phyloP scores from a whole-genome alignment of 2,329 filamentous ascomycete species.

The Ilyonectria destructans region DNA sequence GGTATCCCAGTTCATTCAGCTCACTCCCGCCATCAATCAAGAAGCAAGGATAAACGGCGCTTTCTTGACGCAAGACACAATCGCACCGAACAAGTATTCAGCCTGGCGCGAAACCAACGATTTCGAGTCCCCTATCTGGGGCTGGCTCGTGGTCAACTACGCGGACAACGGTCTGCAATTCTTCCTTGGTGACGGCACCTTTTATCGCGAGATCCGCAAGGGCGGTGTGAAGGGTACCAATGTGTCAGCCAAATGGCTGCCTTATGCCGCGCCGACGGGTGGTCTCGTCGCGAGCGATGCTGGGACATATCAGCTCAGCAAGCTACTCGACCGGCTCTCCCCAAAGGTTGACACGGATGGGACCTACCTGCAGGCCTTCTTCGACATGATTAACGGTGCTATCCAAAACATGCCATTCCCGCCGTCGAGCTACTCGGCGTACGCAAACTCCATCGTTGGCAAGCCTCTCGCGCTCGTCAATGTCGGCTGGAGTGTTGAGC shows the following conservation, averaged over 20 bases:
- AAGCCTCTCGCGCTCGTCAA: conserved; percentile 16
- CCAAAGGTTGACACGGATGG: background rate
- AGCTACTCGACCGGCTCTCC: background rate
- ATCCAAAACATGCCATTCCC: conserved; percentile 8
- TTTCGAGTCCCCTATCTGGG: conserved; percentile 4
- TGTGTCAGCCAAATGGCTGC: background rate
- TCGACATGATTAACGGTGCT: conserved; percentile 7
- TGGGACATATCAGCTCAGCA: background rate
- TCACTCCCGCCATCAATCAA: too few species aligned
- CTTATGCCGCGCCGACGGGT: background rate
- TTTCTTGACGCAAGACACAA: too few species aligned
- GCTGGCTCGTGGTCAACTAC: conserved; percentile 14
- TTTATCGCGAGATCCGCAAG: conserved; percentile 14
- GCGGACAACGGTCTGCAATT: conserved; percentile 9
- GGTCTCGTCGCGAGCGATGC: background rate
- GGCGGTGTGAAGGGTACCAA: background rate
- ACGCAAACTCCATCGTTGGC: conserved; percentile 2
- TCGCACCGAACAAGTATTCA: too few species aligned
- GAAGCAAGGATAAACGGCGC: too few species aligned
- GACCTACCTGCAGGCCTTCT: conserved; percentile 13
- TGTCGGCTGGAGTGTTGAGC: conserved; percentile 6
- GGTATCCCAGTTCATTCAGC: too few species aligned
- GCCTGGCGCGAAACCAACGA: too few species aligned
- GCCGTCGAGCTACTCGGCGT: background rate
- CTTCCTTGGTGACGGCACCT: background rate